These are phyloP conservation scores for Hemileccinum rubropunctum DNA, from an alignment of 768 basidiomycete genomes.

Conservation along the genomic window DNA sequence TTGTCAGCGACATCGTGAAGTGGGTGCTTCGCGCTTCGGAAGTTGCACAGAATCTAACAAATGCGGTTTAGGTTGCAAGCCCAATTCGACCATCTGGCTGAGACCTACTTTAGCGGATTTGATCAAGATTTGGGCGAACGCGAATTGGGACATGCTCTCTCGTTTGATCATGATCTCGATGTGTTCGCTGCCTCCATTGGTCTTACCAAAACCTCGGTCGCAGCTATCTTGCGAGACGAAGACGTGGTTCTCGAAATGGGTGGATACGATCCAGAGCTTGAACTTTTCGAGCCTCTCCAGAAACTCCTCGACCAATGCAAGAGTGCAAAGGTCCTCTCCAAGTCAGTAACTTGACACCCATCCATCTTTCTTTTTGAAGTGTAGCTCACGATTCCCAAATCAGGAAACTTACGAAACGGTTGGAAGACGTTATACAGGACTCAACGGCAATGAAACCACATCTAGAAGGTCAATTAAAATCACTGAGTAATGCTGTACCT, in stretches of 20 bases:
- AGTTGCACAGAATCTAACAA: neutral
- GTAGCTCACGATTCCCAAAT: slow-evolving; percentile 1
- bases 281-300: slow-evolving; percentile 80
- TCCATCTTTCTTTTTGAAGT: neutral
- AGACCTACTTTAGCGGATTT: slow-evolving; percentile 78
- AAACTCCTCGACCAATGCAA: slow-evolving; percentile 79
- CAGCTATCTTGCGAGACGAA: slow-evolving; percentile 70
- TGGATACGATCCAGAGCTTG: slow-evolving; percentile 69
- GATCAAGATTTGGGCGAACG: slow-evolving; percentile 90
- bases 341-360: slow-evolving; percentile 41
- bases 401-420: slow-evolving; percentile 84
- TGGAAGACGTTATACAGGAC: slow-evolving; percentile 76
- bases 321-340: slow-evolving; percentile 75
- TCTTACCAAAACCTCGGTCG: slow-evolving; percentile 82
- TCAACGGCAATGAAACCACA: slow-evolving; percentile 69
- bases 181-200: slow-evolving; percentile 91
- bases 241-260: slow-evolving; percentile 75
- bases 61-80: slow-evolving; percentile 69
- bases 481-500: slow-evolving; percentile 66
- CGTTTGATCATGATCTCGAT: slow-evolving; percentile 90
- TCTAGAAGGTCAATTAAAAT: slow-evolving; percentile 70
- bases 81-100: slow-evolving; percentile 90
- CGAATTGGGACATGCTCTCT: slow-evolving; percentile 76
- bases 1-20: slow-evolving; percentile 87
- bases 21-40: slow-evolving; percentile 38